phyloP scores from a whole-genome alignment of 495 filamentous ascomycete genomes.

The Penicillium desertorum region DNA sequence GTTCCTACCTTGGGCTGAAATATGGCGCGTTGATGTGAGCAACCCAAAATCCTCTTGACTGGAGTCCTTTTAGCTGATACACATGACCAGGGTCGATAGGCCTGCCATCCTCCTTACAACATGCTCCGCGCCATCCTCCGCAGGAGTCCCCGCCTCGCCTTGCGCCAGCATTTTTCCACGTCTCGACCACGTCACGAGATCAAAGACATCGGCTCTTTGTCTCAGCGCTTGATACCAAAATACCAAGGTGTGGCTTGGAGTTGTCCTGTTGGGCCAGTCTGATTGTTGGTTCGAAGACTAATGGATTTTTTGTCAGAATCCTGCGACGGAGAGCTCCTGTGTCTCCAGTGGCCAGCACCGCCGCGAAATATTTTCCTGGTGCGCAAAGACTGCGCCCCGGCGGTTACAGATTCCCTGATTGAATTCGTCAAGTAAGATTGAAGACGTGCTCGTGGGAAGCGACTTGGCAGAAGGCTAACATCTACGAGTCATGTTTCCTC shows the following conservation, averaged over 20 bases:
- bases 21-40: conserved; percentile 14
- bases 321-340: conserved; percentile 62
- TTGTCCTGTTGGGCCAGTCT: neutral
- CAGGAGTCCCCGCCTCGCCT: conserved; percentile 14
- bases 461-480: neutral
- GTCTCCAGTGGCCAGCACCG: conserved; percentile 83
- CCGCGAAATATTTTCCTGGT: conserved; percentile 88
- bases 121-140: conserved; percentile 20
- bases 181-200: conserved; percentile 41
- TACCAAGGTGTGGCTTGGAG: conserved; percentile 51
- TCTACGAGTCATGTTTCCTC: conserved; percentile 63
- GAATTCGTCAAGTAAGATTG: conserved; percentile 66
- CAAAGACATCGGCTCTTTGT: conserved; percentile 42
- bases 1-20: neutral
- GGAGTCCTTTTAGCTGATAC: neutral
- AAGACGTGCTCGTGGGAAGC: neutral
- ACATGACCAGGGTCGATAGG: conserved; percentile 4
- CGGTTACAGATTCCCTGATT: conserved; percentile 68
- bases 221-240: conserved; percentile 44
- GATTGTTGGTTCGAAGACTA: neutral
- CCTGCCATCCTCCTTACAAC: conserved; percentile 5
- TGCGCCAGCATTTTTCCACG: conserved; percentile 39
- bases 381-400: conserved; percentile 74
- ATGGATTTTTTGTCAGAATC: conserved; percentile 44
- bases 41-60: neutral